Percentiles rank a stretch among this genome's conserved stretches.
phyloP scores from a whole-genome alignment of 2,329 filamentous ascomycete species.

The Arthrobotrys sinensis region DNA sequence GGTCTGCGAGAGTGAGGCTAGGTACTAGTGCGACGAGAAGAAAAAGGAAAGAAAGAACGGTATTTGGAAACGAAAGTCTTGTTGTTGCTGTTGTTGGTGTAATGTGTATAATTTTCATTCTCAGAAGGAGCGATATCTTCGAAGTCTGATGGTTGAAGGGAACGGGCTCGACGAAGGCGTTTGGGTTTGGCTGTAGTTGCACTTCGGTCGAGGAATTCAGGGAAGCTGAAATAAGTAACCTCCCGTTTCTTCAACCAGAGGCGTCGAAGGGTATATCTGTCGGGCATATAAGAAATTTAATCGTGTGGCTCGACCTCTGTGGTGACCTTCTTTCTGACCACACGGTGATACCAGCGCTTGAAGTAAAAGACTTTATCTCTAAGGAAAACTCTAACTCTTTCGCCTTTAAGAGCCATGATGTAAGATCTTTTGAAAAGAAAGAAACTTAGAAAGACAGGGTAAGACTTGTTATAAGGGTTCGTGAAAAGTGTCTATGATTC shows the following conservation, averaged over 20 bases:
- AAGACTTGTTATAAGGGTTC: conserved; percentile 39
- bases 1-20: conserved; percentile 19
- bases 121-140: conserved; percentile 31
- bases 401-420: conserved; percentile 46
- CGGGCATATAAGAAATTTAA: conserved; percentile 52
- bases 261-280: conserved; percentile 59
- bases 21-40: conserved; percentile 33
- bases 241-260: conserved; percentile 62
- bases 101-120: conserved; percentile 44
- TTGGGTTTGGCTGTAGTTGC: conserved; percentile 41
- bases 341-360: conserved; percentile 54
- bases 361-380: conserved; percentile 54
- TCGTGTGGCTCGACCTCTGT: conserved; percentile 58
- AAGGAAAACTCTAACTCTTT: conserved; percentile 51
- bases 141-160: conserved; percentile 56
- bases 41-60: conserved; percentile 48
- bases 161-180: conserved; percentile 52
- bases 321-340: conserved; percentile 55
- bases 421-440: conserved; percentile 27
- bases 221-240: conserved; percentile 58
- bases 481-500: conserved; percentile 1
- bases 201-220: conserved; percentile 55
- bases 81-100: conserved; percentile 42
- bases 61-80: conserved; percentile 57
- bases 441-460: conserved; percentile 3